Evolutionary conservation across 345 rosid genomes (phyloP), one percentile per base, ranked within the genome.

Genomic region (Sisymbrium altissimum): DNA sequence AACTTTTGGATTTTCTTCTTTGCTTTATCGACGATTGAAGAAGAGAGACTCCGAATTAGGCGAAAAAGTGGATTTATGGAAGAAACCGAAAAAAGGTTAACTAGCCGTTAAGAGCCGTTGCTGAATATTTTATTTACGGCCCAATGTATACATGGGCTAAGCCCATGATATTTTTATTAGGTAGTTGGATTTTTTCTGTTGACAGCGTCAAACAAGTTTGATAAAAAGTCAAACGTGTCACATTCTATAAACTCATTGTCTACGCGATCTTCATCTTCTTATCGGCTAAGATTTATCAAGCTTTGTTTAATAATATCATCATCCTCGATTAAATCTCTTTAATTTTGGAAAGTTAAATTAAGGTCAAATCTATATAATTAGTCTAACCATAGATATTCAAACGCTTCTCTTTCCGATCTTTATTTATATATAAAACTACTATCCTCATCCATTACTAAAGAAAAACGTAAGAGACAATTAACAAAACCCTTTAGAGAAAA

Each of bases 31-130:
- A 30, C 7, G 56, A 52, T 60, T 52, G 13, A 21, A 8, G 74
- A 53, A 52, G 64, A 43, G 65, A 73, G 40, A 27, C 52, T 15
- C 49, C 9, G 9, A 14, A 2, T 9, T 9, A 40, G 15, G 66
- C 52, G 43, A 5, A 18, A 44, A 27, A 2, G 0, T 13, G 12
- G 5, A 50, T 41, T 62, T 62, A 45, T 76, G 45, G 8, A 62
- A 25, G 23, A 9, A 21, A 12, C 30, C 3, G 4, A 13, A 23
- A 23, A 23, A 44, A 39, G 13, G 14, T 1, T 4, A 32, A 53
- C 66, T 69, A 76, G 75, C 79, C 75, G 79, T 76, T 76, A 62
- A 76, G 70, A 76, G 79, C 79, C 71, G 75, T 76, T 69, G 74
- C 3, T 13, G 2, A 33, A 23, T 35, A 25, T 23, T 43, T 33